Base-by-base conservation (phyloP, 176 grass and related monocot species). In the Areca catechu region DNA sequence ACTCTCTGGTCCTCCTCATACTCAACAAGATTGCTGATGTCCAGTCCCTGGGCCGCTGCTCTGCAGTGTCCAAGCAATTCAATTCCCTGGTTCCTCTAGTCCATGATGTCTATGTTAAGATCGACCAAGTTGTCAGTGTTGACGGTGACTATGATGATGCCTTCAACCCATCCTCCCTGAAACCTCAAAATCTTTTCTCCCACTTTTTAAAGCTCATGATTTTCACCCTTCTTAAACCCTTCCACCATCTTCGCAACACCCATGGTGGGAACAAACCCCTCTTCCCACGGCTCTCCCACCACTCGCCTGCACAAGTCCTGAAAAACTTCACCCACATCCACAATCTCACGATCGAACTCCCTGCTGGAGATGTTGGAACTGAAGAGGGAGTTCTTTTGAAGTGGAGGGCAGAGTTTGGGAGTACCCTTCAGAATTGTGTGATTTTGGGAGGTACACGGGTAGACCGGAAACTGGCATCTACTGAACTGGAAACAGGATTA, bases 401-500 rank as follows among this genome's bases (percentile, higher is more conserved):
- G 64, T 95, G 90, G 90, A 69, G 79, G 2, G 82, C 90, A 1
- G 77, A 73, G 56, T 95, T 80, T 43, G 90, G 85, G 6, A 89
- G 90, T 23, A 78, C 85, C 16, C 86, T 95, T 48, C 90, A 86
- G 62, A 95, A 72, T 37, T 95, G 90, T 18, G 82, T 95, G 5
- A 86, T 95, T 63, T 74, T 95, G 0, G 90, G 85, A 3, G 90
- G 90, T 3, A 89, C 85, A 51, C 34, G 57, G 49, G 76, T 95
- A 3, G 74, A 83, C 5, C 71, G 50, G 49, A 78, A 68, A 57
- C 54, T 67, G 1, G 2, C 50, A 0, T 56, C 50, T 3, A n/a
- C 17, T 0, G 76, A 61, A 68, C 80, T 43, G 0, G 64, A 76
- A 69, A 48, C 22, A n/a, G 7, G 71, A 2, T 10, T 18, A n/a